Evolutionary conservation across 192 early-diverging fungal genomes (phyloP), one percentile per base, ranked within the genome.

Genomic region (Oehlia diaphana): DNA sequence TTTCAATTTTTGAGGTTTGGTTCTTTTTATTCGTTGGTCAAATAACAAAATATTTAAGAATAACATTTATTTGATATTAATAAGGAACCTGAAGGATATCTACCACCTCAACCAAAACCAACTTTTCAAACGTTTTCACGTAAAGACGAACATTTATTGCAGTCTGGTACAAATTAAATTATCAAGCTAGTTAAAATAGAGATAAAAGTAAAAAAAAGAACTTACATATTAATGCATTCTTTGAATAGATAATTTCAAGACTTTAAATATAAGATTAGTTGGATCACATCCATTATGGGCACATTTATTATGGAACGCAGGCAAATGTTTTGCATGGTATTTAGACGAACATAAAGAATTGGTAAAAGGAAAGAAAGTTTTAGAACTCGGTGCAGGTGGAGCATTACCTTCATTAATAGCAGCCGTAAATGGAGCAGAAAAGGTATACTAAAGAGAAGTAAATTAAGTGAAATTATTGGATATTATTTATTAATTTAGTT

Each of bases 281-380:
- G 93, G 93, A 39, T 86, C 89, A 13, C 93, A 94, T 75, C 92
- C 93, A 49, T 87, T 97, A 2, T 95, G 94, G 95, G 95, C 89
- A 19, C 96, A 98, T 81, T 84, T 91, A 63, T 88, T 98, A 37
- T 98, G 96, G 96, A 98, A 98, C 76, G 95, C 96, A 4, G 93
- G 94, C 62, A 91, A 93, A 81, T 89, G 89, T 42, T 90, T 96
- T 87, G 90, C 95, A 39, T 86, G 90, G 70, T 91, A 94, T 80
- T 84, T 98, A 68, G 96, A 98, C 77, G 73, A 85, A 47, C 84
- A 92, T 75, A 91, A 91, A 50, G 82, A 87, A 21, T 75, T 94
- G 13, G 87, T 90, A 10, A 42, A 69, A 3, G 83, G 83, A 63
- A 95, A 94, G 76, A 85, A 81, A 9, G 91, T 96, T 0, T 80